Conservation (phyloP, 2,329 filamentous ascomycete species). For the Endoconidiophora laricicola region DNA sequence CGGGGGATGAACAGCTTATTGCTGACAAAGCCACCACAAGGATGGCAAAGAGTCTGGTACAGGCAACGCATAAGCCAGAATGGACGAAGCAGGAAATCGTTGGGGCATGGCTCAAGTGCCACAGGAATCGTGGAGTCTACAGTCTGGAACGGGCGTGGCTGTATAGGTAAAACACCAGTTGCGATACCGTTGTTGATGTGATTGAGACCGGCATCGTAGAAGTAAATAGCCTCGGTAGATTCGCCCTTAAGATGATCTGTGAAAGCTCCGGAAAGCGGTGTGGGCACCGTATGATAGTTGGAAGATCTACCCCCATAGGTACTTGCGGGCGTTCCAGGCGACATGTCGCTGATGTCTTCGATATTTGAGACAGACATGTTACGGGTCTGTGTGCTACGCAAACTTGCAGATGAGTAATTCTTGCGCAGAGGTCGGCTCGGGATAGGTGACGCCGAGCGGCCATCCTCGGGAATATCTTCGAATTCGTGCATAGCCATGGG, state of each 20-base stretch:
- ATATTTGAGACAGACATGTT: constrained; percentile 51
- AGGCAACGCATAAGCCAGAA: constrained; percentile 97
- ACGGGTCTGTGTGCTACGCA: constrained; percentile 55
- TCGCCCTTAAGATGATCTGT: constrained; percentile 38
- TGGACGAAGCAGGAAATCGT: constrained; percentile 73
- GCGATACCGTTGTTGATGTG: constrained; percentile 5
- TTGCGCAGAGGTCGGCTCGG: constrained; percentile 39
- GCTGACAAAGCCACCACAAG: constrained; percentile 80
- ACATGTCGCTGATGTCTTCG: constrained; percentile 47
- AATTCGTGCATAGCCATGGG: constrained; percentile 8
- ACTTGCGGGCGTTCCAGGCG: constrained; percentile 58
- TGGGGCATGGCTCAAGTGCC: constrained; percentile 79
- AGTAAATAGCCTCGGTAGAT: constrained; percentile 51
- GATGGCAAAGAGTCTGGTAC: constrained; percentile 82
- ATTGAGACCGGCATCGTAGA: constrained; percentile 76
- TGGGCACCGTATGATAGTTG: constrained; percentile 47
- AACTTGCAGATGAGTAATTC: constrained; percentile 53
- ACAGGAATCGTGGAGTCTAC: constrained; percentile 38
- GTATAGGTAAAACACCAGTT: neutral
- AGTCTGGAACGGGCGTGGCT: constrained; percentile 46
- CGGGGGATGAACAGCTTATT: constrained; percentile 82
- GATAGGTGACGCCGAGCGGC: constrained; percentile 36
- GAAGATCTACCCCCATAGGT: constrained; percentile 34
- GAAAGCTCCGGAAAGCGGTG: constrained; percentile 48
- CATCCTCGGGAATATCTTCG: constrained; percentile 18